Conservation (phyloP, 306 rosid species). For the Quercus glauca region DNA sequence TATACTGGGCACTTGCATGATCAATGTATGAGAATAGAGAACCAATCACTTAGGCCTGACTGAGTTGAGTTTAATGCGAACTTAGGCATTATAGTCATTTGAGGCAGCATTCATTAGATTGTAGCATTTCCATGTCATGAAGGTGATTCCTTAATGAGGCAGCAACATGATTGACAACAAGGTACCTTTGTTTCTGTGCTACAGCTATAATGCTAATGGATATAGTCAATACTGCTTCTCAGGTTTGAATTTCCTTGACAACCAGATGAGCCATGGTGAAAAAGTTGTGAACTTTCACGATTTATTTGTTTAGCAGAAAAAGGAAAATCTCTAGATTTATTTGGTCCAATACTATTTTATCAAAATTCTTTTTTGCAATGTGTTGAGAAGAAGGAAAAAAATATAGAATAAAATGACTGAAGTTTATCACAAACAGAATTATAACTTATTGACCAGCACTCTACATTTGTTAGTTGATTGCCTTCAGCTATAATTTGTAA, state of each 20-base stretch:
- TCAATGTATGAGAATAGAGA: background rate
- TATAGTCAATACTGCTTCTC: background rate
- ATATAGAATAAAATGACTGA: background rate
- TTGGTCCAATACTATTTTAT: background rate
- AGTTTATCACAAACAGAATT: background rate
- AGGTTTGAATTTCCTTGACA: background rate
- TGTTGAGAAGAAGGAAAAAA: background rate
- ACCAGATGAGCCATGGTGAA: background rate
- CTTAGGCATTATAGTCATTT: background rate
- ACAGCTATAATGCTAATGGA: background rate
- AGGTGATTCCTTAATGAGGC: background rate
- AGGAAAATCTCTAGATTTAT: too few relatives aligned
- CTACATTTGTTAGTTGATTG: background rate
- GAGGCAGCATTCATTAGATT: background rate
- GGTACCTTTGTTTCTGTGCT: background rate
- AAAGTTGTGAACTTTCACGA: background rate
- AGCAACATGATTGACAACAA: background rate
- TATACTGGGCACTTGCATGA: background rate
- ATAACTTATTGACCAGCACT: background rate
- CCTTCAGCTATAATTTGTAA: background rate
- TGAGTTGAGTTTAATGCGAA: background rate
- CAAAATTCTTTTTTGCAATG: background rate
- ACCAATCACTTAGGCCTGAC: background rate
- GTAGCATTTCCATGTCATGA: background rate
- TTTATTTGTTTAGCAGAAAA: background rate